Evolutionary conservation across 768 basidiomycete genomes (phyloP), one percentile per base, ranked within the genome.

Genomic region (Leccinum rimulosum): DNA sequence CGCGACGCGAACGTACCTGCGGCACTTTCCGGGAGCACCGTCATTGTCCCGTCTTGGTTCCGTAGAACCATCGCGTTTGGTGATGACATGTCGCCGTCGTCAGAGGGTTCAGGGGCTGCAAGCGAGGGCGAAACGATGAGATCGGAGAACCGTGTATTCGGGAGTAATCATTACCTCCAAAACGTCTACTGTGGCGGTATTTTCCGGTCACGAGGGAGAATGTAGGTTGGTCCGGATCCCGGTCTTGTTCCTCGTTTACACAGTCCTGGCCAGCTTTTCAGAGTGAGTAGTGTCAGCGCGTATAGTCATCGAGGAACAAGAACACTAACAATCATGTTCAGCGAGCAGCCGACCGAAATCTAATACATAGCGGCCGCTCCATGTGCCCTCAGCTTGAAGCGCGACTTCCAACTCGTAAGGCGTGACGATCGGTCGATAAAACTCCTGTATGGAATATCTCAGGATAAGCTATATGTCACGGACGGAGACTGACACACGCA

Each of bases 391-490:
- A 1, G 80, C 78, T 57, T 84, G 83, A 11, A 98, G 78, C 0
- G 95, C 93, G 3, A 95, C 73, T 63, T 88, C 84, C 17, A 97
- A 79, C 69, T 99, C 97, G 71, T 85, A 96, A 0, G 97, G 97
- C 1, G 96, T 98, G 30, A 99, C 80, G 50, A 99, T 97, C 0
- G 96, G 95, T 25, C 86, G 78, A 31, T 89, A 78, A 70, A 95
- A 99, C 10, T 98, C 95, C 90, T 97, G 55, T n/a, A 49, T 9
- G 5, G 7, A 3, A 11, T 38, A 14, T 48, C 15, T 45, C 52
- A 7, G 25, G 48, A 40, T 6, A n/a, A 54, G n/a, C 8, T 8
- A 10, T 40, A 47, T 19, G 17, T 12, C 17, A 27, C n/a, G 1
- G 3, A 17, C 27, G 48, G 15, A 25, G 15, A 15, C 48, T 3